Evolutionary conservation across 202 grass and related monocot genomes (phyloP), one percentile per base, ranked within the genome.

Genomic region (Musa balbisiana): DNA sequence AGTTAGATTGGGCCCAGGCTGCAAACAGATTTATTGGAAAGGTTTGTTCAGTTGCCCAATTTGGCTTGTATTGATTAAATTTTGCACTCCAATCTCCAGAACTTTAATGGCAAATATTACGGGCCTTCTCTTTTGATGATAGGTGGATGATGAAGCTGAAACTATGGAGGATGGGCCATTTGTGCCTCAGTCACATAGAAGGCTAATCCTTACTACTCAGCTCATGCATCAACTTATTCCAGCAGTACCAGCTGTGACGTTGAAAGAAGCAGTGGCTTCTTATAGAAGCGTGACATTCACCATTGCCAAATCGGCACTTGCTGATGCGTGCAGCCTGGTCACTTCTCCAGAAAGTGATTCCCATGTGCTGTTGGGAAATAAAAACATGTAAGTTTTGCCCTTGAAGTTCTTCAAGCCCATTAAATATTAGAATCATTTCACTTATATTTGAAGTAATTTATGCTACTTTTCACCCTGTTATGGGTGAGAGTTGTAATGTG

Each of bases 81-180:
- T 78, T 82, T 17, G 21, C 19, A 49, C 12, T 66, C 51, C 56
- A 43, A 54, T 80, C 51, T 65, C 49, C 52, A n/a, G 55, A 65
- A 68, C 64, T 52, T 70, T 52, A 16, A 17, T 52, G 51, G 15
- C 1, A 3, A 33, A 65, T n/a, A 20, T 64, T 76, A 52, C 53
- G 51, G 29, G 3, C 60, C 15, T 70, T 23, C 1, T 53, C 11
- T 70, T 43, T 21, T 71, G 62, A 62, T n/a, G 65, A 58, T 63
- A 86, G 84, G 75, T 74, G 50, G 84, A 78, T 14, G 73, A 86
- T 82, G 68, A 73, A 74, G 14, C 51, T 76, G 73, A 78, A 78
- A 51, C 63, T 49, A 17, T 66, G 50, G 78, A 82, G 49, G 69
- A 82, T 70, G 74, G 49, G 8, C 16, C 50, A 74, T 82, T 21